Conservation (phyloP, 371 early-diverging fungal genomes). For the Syncephalastrum monosporum region DNA sequence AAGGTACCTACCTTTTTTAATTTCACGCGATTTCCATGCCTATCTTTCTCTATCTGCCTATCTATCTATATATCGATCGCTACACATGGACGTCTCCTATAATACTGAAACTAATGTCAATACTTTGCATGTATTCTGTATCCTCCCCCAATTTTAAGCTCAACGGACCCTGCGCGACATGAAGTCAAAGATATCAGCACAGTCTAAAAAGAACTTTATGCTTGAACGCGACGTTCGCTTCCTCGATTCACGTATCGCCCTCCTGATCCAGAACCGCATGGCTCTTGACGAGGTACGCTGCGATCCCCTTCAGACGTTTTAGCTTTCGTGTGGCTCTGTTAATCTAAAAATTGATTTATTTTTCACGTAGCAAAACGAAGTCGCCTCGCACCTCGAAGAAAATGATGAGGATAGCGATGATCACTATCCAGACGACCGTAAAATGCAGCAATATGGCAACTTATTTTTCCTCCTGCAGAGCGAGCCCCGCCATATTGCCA, state of each 20-base stretch:
- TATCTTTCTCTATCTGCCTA: too few relatives aligned
- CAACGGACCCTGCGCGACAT: slow-evolving; percentile 84
- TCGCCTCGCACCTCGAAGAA: slow-evolving; percentile 76
- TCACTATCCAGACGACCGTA: slow-evolving; percentile 78
- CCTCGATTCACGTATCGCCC: slow-evolving; percentile 90
- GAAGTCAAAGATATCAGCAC: slow-evolving; percentile 85
- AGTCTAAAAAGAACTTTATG: slow-evolving; percentile 94
- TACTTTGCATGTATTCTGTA: not conserved
- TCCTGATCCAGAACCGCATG: slow-evolving; percentile 93
- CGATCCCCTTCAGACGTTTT: not conserved
- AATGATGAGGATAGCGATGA: slow-evolving; percentile 67
- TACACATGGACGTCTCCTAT: not conserved
- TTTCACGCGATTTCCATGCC: too few relatives aligned
- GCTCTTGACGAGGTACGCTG: slow-evolving; percentile 74
- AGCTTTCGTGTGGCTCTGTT: not conserved
- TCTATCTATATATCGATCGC: too few relatives aligned
- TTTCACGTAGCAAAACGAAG: slow-evolving; percentile 70
- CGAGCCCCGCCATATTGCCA: slow-evolving; percentile 93
- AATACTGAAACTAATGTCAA: not conserved
- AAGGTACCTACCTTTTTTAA: slow-evolving; percentile 23
- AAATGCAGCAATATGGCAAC: slow-evolving; percentile 87
- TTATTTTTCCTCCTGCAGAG: slow-evolving; percentile 91
- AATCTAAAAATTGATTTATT: not conserved
- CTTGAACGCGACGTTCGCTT: slow-evolving; percentile 94
- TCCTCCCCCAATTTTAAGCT: slow-evolving; percentile 41